Conservation (phyloP, 1,139 yeast genomes). For the Geotrichum siamense region DNA sequence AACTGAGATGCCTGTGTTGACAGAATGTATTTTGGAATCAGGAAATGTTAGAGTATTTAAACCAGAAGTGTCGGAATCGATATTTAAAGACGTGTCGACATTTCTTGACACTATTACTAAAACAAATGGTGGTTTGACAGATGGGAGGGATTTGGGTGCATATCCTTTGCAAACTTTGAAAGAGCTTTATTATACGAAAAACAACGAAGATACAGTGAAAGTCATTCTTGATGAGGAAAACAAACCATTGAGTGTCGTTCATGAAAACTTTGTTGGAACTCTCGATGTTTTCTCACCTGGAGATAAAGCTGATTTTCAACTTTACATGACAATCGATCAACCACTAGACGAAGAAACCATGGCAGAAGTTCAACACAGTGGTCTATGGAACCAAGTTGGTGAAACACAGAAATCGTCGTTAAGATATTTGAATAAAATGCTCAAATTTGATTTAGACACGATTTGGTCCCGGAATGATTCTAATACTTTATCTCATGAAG, state of each 20-base stretch:
- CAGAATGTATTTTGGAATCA: slow-evolving; percentile 61
- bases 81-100: slow-evolving; percentile 53
- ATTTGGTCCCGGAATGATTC: slow-evolving; percentile 39
- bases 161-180: slow-evolving; percentile 19
- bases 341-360: background rate
- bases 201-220: slow-evolving; percentile 36
- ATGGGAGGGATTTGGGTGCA: slow-evolving; percentile 8
- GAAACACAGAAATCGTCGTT: background rate
- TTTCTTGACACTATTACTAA: slow-evolving; percentile 43
- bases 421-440: background rate
- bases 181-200: slow-evolving; percentile 20
- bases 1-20: slow-evolving; percentile 60
- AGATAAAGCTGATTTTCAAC: slow-evolving; percentile 65
- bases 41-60: slow-evolving; percentile 54
- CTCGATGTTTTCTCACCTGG: slow-evolving; percentile 69
- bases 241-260: slow-evolving; percentile 52
- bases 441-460: slow-evolving; percentile 14
- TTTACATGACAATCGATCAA: slow-evolving; percentile 65
- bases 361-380: slow-evolving; percentile 38
- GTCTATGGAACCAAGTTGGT: slow-evolving; percentile 13
- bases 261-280: slow-evolving; percentile 65
- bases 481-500: slow-evolving; percentile 37
- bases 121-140: slow-evolving; percentile 10
- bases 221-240: slow-evolving; percentile 30
- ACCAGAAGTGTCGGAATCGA: slow-evolving; percentile 62